These are phyloP conservation scores for Aspergillus bridgeri DNA, from an alignment of 495 filamentous ascomycete genomes.

Conservation along the genomic window DNA sequence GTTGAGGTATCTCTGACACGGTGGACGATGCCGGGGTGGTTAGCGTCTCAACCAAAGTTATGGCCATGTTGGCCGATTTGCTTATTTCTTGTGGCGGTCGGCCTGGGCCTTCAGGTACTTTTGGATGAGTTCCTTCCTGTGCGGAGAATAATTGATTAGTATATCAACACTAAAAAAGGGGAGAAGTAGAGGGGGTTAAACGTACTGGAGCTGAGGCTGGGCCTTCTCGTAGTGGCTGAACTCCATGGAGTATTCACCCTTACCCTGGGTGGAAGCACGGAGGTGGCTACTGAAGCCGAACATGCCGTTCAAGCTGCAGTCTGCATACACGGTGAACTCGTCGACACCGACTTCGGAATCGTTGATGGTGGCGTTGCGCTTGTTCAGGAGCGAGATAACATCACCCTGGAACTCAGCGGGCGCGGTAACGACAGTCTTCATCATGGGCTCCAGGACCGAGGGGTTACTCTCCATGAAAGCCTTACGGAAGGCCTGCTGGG, in stretches of 20 bases:
- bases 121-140: constrained; percentile 79
- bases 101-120: constrained; percentile 85
- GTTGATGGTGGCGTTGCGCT: constrained; percentile 90
- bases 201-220: constrained; percentile 84
- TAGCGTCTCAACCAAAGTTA: neutral
- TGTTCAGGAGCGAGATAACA: constrained; percentile 91
- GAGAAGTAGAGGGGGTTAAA: constrained; percentile 15
- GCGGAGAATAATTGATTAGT: constrained; percentile 5
- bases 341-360: constrained; percentile 94
- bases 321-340: constrained; percentile 91
- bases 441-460: constrained; percentile 86
- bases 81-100: constrained; percentile 66
- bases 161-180: neutral
- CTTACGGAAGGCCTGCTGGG: constrained; percentile 96
- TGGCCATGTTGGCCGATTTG: neutral
- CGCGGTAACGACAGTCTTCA: constrained; percentile 96
- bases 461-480: constrained; percentile 78
- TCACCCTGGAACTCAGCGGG: constrained; percentile 98
- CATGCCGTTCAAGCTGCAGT: constrained; percentile 93
- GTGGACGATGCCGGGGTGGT: neutral
- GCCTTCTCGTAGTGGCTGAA: constrained; percentile 92
- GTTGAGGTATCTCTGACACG: neutral
- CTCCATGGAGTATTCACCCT: constrained; percentile 99
- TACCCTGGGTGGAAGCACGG: constrained; percentile 92
- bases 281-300: constrained; percentile 92